A percentile compares a stretch with the other conserved stretches of the same genome.
Evolutionary conservation across 768 basidiomycete species (phyloP).

Genomic region (Psilocybe cyanescens): DNA sequence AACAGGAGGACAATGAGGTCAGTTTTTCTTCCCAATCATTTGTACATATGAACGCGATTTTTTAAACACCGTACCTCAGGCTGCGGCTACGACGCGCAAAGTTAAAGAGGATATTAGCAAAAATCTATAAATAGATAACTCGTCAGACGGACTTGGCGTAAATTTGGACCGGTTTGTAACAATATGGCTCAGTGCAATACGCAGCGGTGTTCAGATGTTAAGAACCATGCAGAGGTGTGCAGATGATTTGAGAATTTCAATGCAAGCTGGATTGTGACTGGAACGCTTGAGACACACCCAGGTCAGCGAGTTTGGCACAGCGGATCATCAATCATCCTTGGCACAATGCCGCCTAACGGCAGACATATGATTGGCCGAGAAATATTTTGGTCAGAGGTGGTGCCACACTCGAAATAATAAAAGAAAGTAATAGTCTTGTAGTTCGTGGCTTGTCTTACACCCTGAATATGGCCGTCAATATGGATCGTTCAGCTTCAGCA

Average conservation of each 20-base stretch:
- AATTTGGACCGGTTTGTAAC: background rate
- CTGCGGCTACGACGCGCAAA: conserved; percentile 11
- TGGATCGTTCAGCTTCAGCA: conserved; percentile 41
- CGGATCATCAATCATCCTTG: background rate
- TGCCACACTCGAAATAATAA: conserved; percentile 30
- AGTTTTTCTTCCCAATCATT: background rate
- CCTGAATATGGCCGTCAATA: conserved; percentile 39
- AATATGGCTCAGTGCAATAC: background rate
- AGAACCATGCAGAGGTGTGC: too few species aligned
- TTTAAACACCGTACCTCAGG: background rate
- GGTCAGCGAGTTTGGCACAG: background rate
- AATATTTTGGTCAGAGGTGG: conserved; percentile 37
- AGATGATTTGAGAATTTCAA: too few species aligned
- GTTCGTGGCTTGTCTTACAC: conserved; percentile 15
- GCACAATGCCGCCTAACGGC: background rate
- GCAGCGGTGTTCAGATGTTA: too few species aligned
- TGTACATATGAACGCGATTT: background rate
- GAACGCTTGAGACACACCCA: background rate
- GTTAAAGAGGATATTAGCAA: conserved; percentile 14
- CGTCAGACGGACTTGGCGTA: too few species aligned
- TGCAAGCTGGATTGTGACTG: too few species aligned
- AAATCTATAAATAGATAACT: conserved; percentile 4
- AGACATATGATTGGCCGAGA: conserved; percentile 39
- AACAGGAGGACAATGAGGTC: conserved; percentile 26
- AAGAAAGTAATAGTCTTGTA: conserved; percentile 7